These are phyloP conservation scores for Dovyalis caffra DNA, from an alignment of 345 rosid species.

Conservation along the genomic window DNA sequence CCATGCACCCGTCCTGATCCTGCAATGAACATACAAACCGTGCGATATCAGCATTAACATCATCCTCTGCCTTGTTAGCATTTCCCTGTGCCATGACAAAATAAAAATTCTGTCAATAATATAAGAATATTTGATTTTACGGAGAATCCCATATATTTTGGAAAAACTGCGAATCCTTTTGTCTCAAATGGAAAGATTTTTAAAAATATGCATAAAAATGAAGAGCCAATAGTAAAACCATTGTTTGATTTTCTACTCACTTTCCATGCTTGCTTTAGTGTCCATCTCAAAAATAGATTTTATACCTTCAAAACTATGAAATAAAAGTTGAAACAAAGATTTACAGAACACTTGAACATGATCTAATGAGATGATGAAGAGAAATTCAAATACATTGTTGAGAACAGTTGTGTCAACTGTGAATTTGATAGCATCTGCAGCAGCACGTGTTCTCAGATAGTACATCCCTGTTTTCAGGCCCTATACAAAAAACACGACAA, in stretches of 20 bases:
- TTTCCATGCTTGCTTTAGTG: too few species aligned
- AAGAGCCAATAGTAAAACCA: neutral
- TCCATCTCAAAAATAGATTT: neutral
- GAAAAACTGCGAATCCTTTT: neutral
- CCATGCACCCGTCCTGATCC: conserved; percentile 75
- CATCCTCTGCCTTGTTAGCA: neutral
- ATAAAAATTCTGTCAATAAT: neutral
- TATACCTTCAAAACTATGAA: neutral
- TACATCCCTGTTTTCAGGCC: conserved; percentile 96
- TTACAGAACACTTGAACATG: neutral
- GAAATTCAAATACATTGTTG: conserved; percentile 13
- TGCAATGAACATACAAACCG: conserved; percentile 73
- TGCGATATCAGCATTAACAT: conserved; percentile 39
- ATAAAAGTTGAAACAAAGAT: neutral
- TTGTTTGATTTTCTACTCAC: neutral
- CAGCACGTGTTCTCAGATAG: conserved; percentile 83
- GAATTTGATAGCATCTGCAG: conserved; percentile 94
- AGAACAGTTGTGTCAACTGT: conserved; percentile 72
- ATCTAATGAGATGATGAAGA: neutral
- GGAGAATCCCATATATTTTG: neutral
- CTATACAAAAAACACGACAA: conserved; percentile 24
- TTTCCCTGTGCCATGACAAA: conserved; percentile 11
- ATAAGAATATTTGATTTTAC: neutral
- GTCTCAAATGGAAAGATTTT: neutral
- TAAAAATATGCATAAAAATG: neutral